These are phyloP conservation scores for Venturia nashicola DNA, from an alignment of 2,329 filamentous ascomycete species.

Conservation along the genomic window DNA sequence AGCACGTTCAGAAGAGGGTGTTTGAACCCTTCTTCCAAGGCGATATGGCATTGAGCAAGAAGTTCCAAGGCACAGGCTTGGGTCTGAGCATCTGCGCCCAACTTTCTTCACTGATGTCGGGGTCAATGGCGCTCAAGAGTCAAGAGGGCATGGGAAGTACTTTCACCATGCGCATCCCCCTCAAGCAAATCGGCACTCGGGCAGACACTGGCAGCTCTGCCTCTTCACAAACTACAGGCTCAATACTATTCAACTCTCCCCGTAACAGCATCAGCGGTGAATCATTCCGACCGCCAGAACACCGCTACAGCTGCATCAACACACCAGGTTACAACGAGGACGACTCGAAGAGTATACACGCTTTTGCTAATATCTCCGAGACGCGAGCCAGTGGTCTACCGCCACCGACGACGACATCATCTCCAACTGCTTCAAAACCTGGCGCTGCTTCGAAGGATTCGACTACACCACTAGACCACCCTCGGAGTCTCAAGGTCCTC, in stretches of 20 bases:
- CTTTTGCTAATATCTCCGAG: background rate
- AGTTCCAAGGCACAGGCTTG: slow-evolving; percentile 78
- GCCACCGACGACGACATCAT: slow-evolving; percentile 18
- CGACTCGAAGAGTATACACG: background rate
- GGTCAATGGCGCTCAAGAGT: slow-evolving; percentile 60
- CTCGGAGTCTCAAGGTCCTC: slow-evolving; percentile 40
- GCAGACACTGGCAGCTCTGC: slow-evolving; percentile 36
- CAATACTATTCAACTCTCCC: slow-evolving; percentile 17
- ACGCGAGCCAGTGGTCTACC: background rate
- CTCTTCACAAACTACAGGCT: slow-evolving; percentile 16
- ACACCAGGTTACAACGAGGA: background rate
- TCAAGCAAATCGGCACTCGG: slow-evolving; percentile 62
- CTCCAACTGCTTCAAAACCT: slow-evolving; percentile 21
- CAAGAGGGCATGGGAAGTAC: slow-evolving; percentile 62
- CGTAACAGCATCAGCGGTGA: slow-evolving; percentile 6
- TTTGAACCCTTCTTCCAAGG: slow-evolving; percentile 94
- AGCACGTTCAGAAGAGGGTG: slow-evolving; percentile 64
- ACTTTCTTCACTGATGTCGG: slow-evolving; percentile 71
- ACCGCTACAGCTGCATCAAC: slow-evolving; percentile 17
- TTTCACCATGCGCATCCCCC: slow-evolving; percentile 72
- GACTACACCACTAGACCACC: background rate
- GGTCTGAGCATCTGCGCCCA: slow-evolving; percentile 85
- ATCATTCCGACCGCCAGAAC: slow-evolving; percentile 17
- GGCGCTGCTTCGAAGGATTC: background rate
- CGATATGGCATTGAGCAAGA: slow-evolving; percentile 79